phyloP scores from a whole-genome alignment of 768 basidiomycete genomes.

The Russula vinacea region DNA sequence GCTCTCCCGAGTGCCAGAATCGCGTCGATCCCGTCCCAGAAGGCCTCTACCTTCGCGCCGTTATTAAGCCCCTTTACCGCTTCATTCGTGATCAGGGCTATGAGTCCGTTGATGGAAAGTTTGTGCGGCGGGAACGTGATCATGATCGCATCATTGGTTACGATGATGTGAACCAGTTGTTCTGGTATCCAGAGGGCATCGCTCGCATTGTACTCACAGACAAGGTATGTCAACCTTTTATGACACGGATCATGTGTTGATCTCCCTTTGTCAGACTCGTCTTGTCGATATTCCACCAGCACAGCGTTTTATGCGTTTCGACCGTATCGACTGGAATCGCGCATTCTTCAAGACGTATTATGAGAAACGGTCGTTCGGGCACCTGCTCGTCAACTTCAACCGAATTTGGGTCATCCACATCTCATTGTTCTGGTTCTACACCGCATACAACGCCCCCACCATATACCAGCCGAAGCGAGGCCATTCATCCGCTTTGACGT shows the following conservation, averaged over 20 bases:
- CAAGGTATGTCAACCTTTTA: constrained; percentile 53
- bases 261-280: constrained; percentile 55
- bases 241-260: background rate
- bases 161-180: constrained; percentile 97
- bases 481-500: constrained; percentile 74
- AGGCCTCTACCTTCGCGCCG: constrained; percentile 87
- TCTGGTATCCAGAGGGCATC: constrained; percentile 99
- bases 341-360: constrained; percentile 99
- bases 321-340: constrained; percentile 92
- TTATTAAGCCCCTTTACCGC: constrained; percentile 90
- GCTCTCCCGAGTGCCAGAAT: constrained; percentile 96
- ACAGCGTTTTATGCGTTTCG: constrained; percentile 95
- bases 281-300: constrained; percentile 88
- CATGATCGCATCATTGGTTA: constrained; percentile 96
- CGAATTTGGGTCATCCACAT: constrained; percentile 99
- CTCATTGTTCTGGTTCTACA: constrained; percentile 94
- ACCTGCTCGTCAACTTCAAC: constrained; percentile 98
- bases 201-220: constrained; percentile 84
- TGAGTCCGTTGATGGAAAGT: constrained; percentile 93
- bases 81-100: constrained; percentile 98
- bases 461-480: constrained; percentile 58
- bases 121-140: constrained; percentile 88
- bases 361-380: constrained; percentile 94
- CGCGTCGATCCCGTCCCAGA: constrained; percentile 89
- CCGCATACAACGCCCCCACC: constrained; percentile 86